Conservation (phyloP, 2,329 filamentous ascomycete species). For the Neofusicoccum parvum region DNA sequence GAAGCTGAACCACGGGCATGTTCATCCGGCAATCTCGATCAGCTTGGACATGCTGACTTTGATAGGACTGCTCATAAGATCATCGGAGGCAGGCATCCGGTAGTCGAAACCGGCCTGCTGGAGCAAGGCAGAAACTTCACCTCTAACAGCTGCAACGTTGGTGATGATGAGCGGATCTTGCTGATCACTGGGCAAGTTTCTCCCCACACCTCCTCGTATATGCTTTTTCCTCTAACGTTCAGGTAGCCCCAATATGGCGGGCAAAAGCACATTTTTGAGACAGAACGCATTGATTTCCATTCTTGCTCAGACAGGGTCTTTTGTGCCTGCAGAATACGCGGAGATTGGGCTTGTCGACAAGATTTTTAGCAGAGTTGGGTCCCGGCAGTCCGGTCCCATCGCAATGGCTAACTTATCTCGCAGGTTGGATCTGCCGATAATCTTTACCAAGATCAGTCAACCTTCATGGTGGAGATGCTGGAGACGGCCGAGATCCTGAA, state of each 20-base stretch:
- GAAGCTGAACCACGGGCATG: constrained; percentile 58
- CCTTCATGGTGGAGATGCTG: constrained; percentile 99
- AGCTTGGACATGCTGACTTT: background rate
- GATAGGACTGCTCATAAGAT: constrained; percentile 66
- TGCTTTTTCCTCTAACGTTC: constrained; percentile 16
- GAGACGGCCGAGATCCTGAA: constrained; percentile 91
- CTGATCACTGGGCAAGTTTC: constrained; percentile 60
- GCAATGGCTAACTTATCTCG: background rate
- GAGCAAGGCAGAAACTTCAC: constrained; percentile 81
- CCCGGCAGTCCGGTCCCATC: background rate
- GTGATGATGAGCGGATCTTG: constrained; percentile 71
- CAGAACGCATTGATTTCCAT: constrained; percentile 96
- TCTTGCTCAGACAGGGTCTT: constrained; percentile 88
- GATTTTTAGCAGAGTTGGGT: constrained; percentile 73
- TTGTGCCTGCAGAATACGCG: constrained; percentile 85
- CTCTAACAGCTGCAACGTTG: constrained; percentile 82
- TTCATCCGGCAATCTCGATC: background rate
- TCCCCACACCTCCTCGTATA: background rate
- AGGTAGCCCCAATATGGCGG: constrained; percentile 85
- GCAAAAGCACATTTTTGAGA: constrained; percentile 92
- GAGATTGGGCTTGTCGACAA: constrained; percentile 92
- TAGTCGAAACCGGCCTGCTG: constrained; percentile 80
- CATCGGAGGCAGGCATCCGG: constrained; percentile 85
- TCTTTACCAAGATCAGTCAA: constrained; percentile 91
- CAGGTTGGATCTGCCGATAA: constrained; percentile 87